Evolutionary conservation across 1,284 basidiomycete genomes (phyloP).

Genomic region (Moesziomyces sp.): DNA sequence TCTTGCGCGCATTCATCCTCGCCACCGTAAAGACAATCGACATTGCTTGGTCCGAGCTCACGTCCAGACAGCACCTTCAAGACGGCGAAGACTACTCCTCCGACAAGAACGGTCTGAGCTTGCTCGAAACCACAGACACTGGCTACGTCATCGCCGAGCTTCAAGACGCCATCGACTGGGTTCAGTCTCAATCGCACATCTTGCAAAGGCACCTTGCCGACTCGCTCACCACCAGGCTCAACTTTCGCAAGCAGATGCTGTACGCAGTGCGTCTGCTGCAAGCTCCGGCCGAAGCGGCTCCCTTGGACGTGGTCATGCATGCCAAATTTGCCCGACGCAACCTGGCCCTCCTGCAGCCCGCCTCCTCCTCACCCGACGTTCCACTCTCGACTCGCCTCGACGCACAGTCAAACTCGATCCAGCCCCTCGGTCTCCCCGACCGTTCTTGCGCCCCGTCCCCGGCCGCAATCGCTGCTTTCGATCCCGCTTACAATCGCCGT

Average conservation of each 20-base stretch:
- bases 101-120: constrained; percentile 83
- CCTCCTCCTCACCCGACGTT: not conserved
- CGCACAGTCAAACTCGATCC: not conserved
- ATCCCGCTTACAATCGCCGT: constrained; percentile 76
- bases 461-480: constrained; percentile 74
- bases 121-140: constrained; percentile 78
- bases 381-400: not conserved
- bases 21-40: constrained; percentile 85
- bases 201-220: constrained; percentile 5
- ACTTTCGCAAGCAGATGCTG: constrained; percentile 45
- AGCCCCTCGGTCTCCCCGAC: constrained; percentile 17
- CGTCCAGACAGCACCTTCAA: constrained; percentile 35
- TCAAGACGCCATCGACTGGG: constrained; percentile 73
- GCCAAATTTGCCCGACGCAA: constrained; percentile 35
- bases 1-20: constrained; percentile 78
- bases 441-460: constrained; percentile 69
- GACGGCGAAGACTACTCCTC: constrained; percentile 82
- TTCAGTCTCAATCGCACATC: constrained; percentile 66
- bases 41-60: constrained; percentile 81
- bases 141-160: constrained; percentile 74
- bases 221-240: constrained; percentile 30
- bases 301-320: constrained; percentile 45
- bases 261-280: constrained; percentile 29
- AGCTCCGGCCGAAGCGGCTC: constrained; percentile 22
- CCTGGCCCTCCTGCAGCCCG: constrained; percentile 18